phyloP scores from a whole-genome alignment of 495 filamentous ascomycete species.

The Aspergillus egyptiacus region DNA sequence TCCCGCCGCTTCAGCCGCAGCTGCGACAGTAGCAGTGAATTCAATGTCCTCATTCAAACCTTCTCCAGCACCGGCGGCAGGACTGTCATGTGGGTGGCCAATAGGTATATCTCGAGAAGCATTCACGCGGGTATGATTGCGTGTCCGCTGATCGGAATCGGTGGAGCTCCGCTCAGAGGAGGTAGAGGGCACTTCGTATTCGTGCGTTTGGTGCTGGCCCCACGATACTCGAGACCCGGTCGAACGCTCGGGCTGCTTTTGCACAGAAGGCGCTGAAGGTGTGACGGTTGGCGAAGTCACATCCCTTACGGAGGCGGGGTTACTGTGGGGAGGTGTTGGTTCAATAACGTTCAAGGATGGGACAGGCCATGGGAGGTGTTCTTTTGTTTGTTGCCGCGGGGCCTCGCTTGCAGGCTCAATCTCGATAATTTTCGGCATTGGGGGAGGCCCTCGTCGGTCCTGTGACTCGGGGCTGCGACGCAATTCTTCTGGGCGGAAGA shows the following conservation, averaged over 20 bases:
- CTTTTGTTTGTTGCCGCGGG: not conserved
- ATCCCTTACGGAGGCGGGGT: constrained; percentile 36
- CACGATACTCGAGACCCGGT: constrained; percentile 53
- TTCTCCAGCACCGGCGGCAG: constrained; percentile 15
- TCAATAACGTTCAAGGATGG: constrained; percentile 43
- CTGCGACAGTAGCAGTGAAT: constrained; percentile 66
- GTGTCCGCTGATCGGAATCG: constrained; percentile 18
- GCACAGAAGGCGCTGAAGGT: constrained; percentile 17
- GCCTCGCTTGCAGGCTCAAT: constrained; percentile 26
- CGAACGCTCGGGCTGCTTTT: constrained; percentile 22
- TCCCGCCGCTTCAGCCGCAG: constrained; percentile 58
- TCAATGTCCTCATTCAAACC: constrained; percentile 51
- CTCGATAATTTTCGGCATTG: constrained; percentile 32
- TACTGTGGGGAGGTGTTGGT: constrained; percentile 46
- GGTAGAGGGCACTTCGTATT: constrained; percentile 54
- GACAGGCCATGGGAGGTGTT: constrained; percentile 42
- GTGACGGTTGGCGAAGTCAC: constrained; percentile 25
- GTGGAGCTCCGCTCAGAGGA: constrained; percentile 38
- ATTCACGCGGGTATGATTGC: constrained; percentile 12
- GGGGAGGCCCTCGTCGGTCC: constrained; percentile 14
- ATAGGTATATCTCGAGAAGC: constrained; percentile 17
- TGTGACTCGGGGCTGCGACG: constrained; percentile 25
- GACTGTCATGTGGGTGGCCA: constrained; percentile 5
- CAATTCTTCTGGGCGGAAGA: constrained; percentile 39
- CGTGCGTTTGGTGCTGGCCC: constrained; percentile 56